These are phyloP conservation scores for Pseudogymnoascus sp. DNA, from an alignment of 2,329 filamentous ascomycete species.

Conservation along the genomic window DNA sequence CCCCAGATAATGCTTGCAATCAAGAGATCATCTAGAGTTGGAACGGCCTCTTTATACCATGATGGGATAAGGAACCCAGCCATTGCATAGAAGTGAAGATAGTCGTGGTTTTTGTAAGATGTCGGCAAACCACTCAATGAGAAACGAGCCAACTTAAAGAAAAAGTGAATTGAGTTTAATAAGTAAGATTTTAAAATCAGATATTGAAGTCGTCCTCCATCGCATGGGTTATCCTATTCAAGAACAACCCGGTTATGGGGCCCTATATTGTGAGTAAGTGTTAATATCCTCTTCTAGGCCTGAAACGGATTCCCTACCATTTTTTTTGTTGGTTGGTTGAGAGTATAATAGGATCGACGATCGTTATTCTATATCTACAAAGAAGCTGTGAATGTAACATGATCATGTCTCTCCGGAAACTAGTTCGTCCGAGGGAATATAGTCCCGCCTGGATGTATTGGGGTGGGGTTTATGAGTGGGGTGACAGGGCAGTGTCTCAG, in stretches of 20 bases:
- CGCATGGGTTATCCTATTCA: neutral
- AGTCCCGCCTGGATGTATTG: neutral
- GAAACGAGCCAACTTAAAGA: neutral
- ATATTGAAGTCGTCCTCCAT: neutral
- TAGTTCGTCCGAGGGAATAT: neutral
- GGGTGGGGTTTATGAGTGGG: too few relatives aligned
- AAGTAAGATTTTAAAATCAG: neutral
- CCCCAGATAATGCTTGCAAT: constrained; percentile 33
- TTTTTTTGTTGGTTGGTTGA: neutral
- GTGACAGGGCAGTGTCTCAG: neutral
- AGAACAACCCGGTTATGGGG: neutral
- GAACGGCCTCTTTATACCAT: neutral
- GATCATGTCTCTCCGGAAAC: neutral
- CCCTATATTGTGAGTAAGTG: neutral
- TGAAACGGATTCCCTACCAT: neutral
- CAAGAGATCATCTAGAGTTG: constrained; percentile 24
- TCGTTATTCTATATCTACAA: neutral
- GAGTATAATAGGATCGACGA: neutral
- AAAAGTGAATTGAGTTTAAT: neutral
- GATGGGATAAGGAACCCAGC: neutral
- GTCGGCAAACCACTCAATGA: neutral
- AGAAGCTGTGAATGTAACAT: neutral
- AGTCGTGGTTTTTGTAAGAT: neutral
- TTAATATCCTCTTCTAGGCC: neutral
- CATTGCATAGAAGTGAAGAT: neutral